phyloP scores from a whole-genome alignment of 1,284 basidiomycete species.

The Jaminaea rosea region DNA sequence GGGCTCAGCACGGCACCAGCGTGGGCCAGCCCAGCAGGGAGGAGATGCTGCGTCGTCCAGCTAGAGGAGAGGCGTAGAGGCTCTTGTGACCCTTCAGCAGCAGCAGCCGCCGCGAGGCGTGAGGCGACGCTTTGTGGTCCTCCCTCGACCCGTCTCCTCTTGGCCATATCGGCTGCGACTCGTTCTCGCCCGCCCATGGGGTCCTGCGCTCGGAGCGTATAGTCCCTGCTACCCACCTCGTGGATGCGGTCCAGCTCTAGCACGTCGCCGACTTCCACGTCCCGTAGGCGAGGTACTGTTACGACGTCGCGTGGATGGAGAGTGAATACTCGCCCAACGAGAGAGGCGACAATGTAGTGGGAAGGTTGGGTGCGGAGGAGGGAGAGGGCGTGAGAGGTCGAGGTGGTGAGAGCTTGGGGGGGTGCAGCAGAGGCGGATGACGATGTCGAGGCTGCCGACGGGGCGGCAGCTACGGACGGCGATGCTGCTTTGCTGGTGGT shows the following conservation, averaged over 20 bases:
- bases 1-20: conserved; percentile 27
- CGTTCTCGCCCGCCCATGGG: conserved; percentile 14
- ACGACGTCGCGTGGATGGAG: conserved; percentile 80
- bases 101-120: too few species aligned
- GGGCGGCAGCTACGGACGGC: too few species aligned
- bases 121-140: neutral
- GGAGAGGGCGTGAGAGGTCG: neutral
- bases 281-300: conserved; percentile 75
- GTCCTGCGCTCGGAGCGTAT: conserved; percentile 62
- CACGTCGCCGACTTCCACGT: conserved; percentile 63
- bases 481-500: too few species aligned
- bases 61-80: conserved; percentile 19
- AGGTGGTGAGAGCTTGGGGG: neutral
- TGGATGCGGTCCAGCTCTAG: conserved; percentile 76
- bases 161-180: conserved; percentile 8
- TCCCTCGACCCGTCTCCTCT: conserved; percentile 2
- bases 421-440: neutral
- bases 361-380: conserved; percentile 5
- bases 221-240: conserved; percentile 89
- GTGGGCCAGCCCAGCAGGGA: conserved; percentile 36
- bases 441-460: too few species aligned
- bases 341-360: conserved; percentile 67
- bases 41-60: conserved; percentile 31
- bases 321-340: conserved; percentile 78
- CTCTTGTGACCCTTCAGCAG: too few species aligned